Base-by-base conservation (phyloP, 805 yeast genomes). In the Cyberlindnera lachancei region DNA sequence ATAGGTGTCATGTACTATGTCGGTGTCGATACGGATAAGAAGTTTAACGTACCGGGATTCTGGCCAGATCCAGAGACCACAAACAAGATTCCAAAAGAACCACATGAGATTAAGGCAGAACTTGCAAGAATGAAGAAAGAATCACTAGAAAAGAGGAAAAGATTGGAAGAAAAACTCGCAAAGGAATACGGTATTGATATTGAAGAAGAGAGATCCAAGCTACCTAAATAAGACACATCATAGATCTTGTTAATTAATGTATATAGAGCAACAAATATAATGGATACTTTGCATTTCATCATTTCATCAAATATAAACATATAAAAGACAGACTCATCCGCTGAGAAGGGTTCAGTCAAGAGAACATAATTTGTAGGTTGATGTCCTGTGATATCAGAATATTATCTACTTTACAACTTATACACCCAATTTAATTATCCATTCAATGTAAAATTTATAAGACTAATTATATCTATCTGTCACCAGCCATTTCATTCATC, bases 21-120 rank as follows among this genome's bases (percentile, higher is more conserved):
- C 27, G 96, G 97, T 53, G 71, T 81, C 24, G 88, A 88, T 48
- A 81, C 96, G 2, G 95, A 88, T 56, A 73, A 68, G 47, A 88
- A 86, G 62, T 76, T 88, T 56, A 84, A 86, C 52, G 78, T 87
- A 29, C 94, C 94, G 7, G 95, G 95, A 15, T 88, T 85, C 59
- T 87, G 95, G 95, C 97, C 97, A 3, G 96, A 87, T 55, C 96
- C 96, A 25, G 81, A 82, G 25, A 81, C 96, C 3, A 67, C 86
- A 45, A 87, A 88, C 54, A 80, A 84, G 59, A 79, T 88, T 22
- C 97, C 97, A 3, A 88, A 87, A 50, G 96, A 88, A 51, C 87
- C 87, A 3, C 83, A 80, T 48, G 96, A 88, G 53, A 85, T 88
- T 38, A 80, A 84, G 53, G 90, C 92, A 1, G 97, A 88, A 52